Percentiles rank a stretch among this genome's conserved stretches.
phyloP scores from a whole-genome alignment of 495 filamentous ascomycete genomes.

The Annulohypoxylon stygium region DNA sequence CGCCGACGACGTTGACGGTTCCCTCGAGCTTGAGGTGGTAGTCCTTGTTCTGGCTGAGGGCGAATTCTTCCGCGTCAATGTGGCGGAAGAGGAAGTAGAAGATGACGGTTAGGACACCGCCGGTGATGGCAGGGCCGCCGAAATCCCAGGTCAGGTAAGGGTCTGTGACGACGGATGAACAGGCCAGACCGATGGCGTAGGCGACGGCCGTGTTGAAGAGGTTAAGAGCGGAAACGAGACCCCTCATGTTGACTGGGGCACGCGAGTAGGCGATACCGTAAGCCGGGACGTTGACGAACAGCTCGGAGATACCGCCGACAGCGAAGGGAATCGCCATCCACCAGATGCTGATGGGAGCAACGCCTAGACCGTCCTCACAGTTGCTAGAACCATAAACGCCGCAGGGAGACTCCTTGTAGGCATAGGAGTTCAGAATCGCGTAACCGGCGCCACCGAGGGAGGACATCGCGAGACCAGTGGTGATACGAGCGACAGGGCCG shows the following conservation, averaged over 20 bases:
- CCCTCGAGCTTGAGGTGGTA: constrained; percentile 53
- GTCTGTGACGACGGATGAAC: constrained; percentile 71
- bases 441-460: constrained; percentile 73
- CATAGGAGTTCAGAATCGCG: constrained; percentile 78
- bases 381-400: constrained; percentile 61
- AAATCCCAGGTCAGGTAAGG: constrained; percentile 72
- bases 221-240: constrained; percentile 75
- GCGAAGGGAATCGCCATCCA: constrained; percentile 65
- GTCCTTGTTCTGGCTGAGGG: constrained; percentile 56
- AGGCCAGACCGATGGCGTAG: constrained; percentile 70
- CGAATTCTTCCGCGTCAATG: constrained; percentile 62
- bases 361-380: constrained; percentile 57
- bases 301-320: constrained; percentile 73
- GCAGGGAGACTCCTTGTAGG: constrained; percentile 70
- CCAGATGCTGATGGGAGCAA: constrained; percentile 65
- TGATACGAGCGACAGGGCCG: constrained; percentile 80
- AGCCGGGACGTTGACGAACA: constrained; percentile 77
- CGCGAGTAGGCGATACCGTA: constrained; percentile 81
- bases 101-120: constrained; percentile 57
- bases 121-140: constrained; percentile 62
- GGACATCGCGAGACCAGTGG: constrained; percentile 76
- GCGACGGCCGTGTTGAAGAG: constrained; percentile 71
- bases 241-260: constrained; percentile 76
- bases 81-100: constrained; percentile 67
- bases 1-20: constrained; percentile 53